These are phyloP conservation scores for Wickerhamomyces sp. DNA, from an alignment of 1,139 yeast genomes.

Conservation along the genomic window DNA sequence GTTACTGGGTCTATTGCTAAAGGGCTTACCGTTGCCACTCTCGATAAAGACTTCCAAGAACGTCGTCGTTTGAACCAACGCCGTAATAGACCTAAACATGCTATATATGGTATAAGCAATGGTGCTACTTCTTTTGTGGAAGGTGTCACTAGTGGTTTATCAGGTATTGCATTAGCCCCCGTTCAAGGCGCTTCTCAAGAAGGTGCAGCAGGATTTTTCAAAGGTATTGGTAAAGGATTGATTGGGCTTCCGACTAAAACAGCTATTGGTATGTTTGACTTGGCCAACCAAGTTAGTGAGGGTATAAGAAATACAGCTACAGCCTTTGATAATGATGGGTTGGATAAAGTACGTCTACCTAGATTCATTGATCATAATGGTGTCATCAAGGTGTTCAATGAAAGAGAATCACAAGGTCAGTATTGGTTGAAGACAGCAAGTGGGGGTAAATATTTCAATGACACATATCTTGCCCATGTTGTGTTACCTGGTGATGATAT, in stretches of 20 bases:
- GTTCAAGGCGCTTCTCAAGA: conserved; percentile 80
- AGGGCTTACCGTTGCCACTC: conserved; percentile 86
- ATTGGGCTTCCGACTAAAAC: conserved; percentile 95
- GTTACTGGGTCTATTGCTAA: conserved; percentile 93
- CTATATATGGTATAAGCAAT: conserved; percentile 77
- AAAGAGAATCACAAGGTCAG: conserved; percentile 90
- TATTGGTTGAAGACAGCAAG: conserved; percentile 82
- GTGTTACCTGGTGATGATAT: conserved; percentile 76
- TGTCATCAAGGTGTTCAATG: conserved; percentile 69
- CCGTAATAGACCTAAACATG: conserved; percentile 80
- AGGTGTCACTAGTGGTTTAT: conserved; percentile 80
- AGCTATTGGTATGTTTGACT: conserved; percentile 89
- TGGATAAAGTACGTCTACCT: conserved; percentile 80
- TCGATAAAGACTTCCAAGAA: conserved; percentile 83
- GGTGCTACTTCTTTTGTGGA: conserved; percentile 91
- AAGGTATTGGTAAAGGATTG: conserved; percentile 91
- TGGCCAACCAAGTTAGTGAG: conserved; percentile 90
- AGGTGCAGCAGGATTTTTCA: conserved; percentile 89
- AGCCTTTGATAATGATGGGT: conserved; percentile 75
- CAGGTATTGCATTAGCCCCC: conserved; percentile 90
- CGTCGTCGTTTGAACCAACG: conserved; percentile 69
- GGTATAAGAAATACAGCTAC: conserved; percentile 93
- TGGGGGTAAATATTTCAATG: conserved; percentile 72
- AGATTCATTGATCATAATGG: conserved; percentile 68
- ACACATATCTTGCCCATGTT: conserved; percentile 80